Conservation (phyloP, 2,329 filamentous ascomycete genomes). For the Stachybotrys echinatus region DNA sequence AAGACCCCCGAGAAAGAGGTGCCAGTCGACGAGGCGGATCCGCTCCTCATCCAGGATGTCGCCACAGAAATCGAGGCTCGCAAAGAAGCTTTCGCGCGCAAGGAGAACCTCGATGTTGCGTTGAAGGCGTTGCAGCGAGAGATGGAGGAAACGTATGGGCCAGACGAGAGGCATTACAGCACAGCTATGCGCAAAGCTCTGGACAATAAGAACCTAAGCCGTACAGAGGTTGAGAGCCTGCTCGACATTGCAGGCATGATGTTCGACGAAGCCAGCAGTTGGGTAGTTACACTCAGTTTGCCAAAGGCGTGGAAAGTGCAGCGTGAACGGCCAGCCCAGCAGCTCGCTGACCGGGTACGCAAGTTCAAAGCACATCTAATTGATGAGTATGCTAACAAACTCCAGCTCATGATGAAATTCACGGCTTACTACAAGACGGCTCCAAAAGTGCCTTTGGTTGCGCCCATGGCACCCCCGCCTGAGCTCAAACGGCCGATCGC, state of each 20-base stretch:
- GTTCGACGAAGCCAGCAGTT: conserved; percentile 38
- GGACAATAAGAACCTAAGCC: conserved; percentile 31
- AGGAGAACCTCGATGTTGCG: conserved; percentile 57
- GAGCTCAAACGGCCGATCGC: conserved; percentile 22
- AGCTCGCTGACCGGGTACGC: conserved; percentile 30
- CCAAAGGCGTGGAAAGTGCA: conserved; percentile 34
- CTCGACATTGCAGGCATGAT: conserved; percentile 40
- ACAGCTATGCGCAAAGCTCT: conserved; percentile 38
- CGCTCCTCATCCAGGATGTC: conserved; percentile 35
- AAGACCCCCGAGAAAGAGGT: conserved; percentile 37
- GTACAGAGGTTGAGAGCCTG: conserved; percentile 35
- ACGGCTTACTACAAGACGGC: conserved; percentile 31
- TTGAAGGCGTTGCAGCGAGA: conserved; percentile 36
- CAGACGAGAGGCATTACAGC: conserved; percentile 32
- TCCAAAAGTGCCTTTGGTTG: conserved; percentile 20
- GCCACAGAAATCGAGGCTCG: conserved; percentile 49
- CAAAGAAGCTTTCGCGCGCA: conserved; percentile 59
- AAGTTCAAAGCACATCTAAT: background rate
- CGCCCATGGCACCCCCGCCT: conserved; percentile 10
- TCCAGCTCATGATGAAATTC: conserved; percentile 31
- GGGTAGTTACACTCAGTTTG: conserved; percentile 34
- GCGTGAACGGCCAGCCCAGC: conserved; percentile 24
- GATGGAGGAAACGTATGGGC: conserved; percentile 35
- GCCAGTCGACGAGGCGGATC: conserved; percentile 28
- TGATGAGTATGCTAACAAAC: conserved; percentile 12